Conservation (phyloP, 2,329 filamentous ascomycete genomes). For the Diaporthe vexans region DNA sequence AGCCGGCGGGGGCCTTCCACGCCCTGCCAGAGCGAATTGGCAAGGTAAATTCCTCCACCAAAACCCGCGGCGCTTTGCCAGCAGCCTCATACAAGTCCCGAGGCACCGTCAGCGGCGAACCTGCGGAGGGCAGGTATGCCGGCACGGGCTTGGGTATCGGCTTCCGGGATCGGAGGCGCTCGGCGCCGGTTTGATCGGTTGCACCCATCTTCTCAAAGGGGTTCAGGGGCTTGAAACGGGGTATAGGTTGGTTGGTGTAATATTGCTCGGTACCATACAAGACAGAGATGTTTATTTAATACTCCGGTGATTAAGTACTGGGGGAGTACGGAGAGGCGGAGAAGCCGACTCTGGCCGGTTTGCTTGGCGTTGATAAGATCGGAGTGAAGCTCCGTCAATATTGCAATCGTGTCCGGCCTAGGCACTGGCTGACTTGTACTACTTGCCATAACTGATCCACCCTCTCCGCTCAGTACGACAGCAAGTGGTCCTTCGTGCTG, state of each 20-base stretch:
- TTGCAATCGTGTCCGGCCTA: neutral
- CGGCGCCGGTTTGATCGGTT: slow-evolving; percentile 51
- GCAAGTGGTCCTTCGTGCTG: no score
- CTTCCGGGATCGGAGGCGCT: slow-evolving; percentile 58
- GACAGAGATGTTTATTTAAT: neutral
- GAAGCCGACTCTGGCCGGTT: slow-evolving; percentile 8
- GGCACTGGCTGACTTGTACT: neutral
- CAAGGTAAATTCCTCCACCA: slow-evolving; percentile 70
- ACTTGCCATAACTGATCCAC: neutral
- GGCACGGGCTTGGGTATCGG: slow-evolving; percentile 63
- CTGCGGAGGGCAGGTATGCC: slow-evolving; percentile 61
- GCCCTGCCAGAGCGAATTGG: slow-evolving; percentile 81
- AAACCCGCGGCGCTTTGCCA: slow-evolving; percentile 59
- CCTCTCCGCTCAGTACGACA: neutral
- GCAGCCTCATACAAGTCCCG: slow-evolving; percentile 72
- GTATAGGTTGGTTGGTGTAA: neutral
- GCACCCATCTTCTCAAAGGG: neutral
- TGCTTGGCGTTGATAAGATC: slow-evolving; percentile 31
- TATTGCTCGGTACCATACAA: neutral
- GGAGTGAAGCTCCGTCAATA: neutral
- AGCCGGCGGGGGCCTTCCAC: slow-evolving; percentile 78
- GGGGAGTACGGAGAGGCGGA: neutral
- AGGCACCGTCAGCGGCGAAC: slow-evolving; percentile 61
- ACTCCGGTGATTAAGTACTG: neutral
- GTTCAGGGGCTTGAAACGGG: neutral